A percentile compares a stretch with the other conserved stretches of the same genome.
Conservation (phyloP, 2,329 filamentous ascomycete species). For the Mariannaea sp. region DNA sequence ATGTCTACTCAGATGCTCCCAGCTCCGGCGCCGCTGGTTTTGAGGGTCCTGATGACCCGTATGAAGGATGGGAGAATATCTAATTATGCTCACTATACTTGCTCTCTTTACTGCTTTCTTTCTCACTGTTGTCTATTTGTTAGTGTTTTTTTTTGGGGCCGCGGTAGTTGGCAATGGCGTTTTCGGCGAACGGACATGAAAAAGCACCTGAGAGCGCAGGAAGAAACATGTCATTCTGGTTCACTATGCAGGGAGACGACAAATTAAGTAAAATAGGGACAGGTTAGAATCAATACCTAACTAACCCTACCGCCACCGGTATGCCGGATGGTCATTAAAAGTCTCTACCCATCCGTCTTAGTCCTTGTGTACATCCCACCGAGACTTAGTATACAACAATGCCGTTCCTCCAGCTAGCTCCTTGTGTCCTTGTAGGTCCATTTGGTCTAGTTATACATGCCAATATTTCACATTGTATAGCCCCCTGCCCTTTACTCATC, state of each 20-base stretch:
- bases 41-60: constrained; percentile 7
- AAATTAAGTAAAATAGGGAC: not conserved
- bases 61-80: constrained; percentile 13
- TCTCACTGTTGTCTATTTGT: too few relatives aligned
- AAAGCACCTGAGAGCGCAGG: too few relatives aligned
- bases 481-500: constrained; percentile 31
- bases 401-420: constrained; percentile 12
- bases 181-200: too few relatives aligned
- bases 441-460: constrained; percentile 35
- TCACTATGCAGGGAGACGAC: too few relatives aligned
- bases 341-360: constrained; percentile 28
- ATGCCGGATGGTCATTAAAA: constrained; percentile 6
- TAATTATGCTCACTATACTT: not conserved
- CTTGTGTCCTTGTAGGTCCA: constrained; percentile 25
- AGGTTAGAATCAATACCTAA: not conserved
- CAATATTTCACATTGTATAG: constrained; percentile 4
- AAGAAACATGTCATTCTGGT: too few relatives aligned
- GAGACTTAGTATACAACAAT: constrained; percentile 29
- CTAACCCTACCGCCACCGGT: not conserved
- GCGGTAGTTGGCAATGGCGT: too few relatives aligned
- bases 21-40: constrained; percentile 25
- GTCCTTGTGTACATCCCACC: constrained; percentile 25
- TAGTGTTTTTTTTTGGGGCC: too few relatives aligned
- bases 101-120: not conserved
- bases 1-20: constrained; percentile 40